A percentile compares a stretch with the other conserved stretches of the same genome.
phyloP scores from a whole-genome alignment of 257 asterid species.

The Ocimum tenuiflorum region DNA sequence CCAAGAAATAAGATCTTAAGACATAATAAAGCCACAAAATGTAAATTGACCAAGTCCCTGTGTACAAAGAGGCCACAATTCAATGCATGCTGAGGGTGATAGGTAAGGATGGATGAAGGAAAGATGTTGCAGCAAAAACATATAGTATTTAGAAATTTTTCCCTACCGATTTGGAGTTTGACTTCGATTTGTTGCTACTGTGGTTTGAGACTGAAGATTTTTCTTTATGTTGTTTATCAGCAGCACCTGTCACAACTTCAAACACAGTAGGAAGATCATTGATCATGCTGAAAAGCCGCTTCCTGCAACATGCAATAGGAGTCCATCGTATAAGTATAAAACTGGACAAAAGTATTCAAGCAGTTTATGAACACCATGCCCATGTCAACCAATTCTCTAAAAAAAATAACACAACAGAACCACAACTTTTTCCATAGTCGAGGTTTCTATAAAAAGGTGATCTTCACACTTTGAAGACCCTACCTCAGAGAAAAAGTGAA shows the following conservation, averaged over 20 bases:
- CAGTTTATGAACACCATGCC: not conserved
- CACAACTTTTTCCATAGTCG: not conserved
- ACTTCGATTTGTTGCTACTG: conserved; percentile 47
- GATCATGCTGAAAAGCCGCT: conserved; percentile 72
- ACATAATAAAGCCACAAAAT: not conserved
- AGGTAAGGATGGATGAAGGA: not conserved
- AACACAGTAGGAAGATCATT: conserved; percentile 61
- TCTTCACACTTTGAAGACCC: not conserved
- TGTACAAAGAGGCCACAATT: not conserved
- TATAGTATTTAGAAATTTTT: not conserved
- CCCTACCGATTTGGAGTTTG: conserved; percentile 51
- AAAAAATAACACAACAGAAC: not conserved
- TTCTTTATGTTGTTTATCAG: conserved; percentile 46
- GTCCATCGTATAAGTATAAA: not conserved
- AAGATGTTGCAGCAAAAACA: not conserved
- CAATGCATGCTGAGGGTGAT: not conserved
- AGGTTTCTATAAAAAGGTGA: not conserved
- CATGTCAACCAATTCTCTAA: not conserved
- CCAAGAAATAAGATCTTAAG: not conserved
- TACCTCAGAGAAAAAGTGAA: not conserved
- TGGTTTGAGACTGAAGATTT: conserved; percentile 43
- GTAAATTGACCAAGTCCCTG: not conserved
- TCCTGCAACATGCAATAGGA: conserved; percentile 34
- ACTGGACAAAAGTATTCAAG: not conserved
- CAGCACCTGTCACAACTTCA: conserved; percentile 56